These are phyloP conservation scores for Mortierella sp. DNA, from an alignment of 371 early-diverging fungal genomes.

Conservation along the genomic window DNA sequence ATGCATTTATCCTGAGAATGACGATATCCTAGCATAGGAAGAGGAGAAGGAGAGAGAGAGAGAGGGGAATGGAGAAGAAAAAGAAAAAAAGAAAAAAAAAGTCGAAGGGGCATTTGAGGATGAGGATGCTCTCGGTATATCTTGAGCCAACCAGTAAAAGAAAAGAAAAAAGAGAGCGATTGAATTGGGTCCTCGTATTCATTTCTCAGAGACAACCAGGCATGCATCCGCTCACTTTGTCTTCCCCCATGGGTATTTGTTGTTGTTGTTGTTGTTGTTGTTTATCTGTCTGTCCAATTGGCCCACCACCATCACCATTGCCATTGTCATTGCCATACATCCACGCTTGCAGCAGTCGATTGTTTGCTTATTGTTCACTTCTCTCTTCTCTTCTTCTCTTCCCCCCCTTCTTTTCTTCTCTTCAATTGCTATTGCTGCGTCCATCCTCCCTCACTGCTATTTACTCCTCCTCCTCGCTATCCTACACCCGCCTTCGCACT, in stretches of 20 bases:
- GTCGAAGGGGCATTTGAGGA: neutral
- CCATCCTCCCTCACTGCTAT: neutral
- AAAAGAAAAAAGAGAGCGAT: neutral
- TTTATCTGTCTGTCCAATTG: too few species aligned
- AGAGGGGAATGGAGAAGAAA: neutral
- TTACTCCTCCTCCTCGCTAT: neutral
- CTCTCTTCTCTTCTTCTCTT: neutral
- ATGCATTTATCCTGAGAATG: conserved; percentile 1
- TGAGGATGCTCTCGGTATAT: neutral
- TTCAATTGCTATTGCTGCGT: neutral
- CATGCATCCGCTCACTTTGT: neutral
- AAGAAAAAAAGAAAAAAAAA: neutral
- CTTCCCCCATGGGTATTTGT: neutral
- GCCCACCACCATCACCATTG: too few species aligned
- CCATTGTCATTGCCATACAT: neutral
- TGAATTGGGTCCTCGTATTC: neutral
- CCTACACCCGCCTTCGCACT: neutral
- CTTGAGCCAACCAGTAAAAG: neutral
- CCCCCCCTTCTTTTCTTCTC: neutral
- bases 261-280: neutral
- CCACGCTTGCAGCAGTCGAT: neutral
- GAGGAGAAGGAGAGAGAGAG: neutral
- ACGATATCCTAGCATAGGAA: neutral
- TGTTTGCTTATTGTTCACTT: conserved; percentile 7
- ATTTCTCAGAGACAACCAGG: neutral